Conservation (phyloP, 169 alveolate genomes). For the Fabrea salina region DNA sequence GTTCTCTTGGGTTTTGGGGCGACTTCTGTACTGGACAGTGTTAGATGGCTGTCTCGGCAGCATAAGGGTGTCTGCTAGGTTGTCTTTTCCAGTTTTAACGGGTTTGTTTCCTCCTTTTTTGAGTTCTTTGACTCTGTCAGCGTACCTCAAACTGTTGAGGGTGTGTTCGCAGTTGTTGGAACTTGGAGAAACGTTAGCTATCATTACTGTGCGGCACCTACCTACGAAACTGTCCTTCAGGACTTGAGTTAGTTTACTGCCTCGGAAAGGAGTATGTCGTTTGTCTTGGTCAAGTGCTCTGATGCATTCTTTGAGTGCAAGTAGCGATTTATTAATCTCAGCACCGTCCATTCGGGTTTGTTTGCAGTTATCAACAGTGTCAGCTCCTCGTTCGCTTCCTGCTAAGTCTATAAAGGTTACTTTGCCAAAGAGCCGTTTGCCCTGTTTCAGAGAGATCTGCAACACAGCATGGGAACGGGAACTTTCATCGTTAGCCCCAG, state of each 20-base stretch:
- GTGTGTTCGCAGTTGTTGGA: constrained; percentile 89
- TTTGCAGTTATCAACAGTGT: constrained; percentile 93
- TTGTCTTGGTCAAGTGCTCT: constrained; percentile 98
- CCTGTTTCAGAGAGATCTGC: constrained; percentile 87
- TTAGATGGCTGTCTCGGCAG: constrained; percentile 19
- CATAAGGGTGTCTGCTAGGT: constrained; percentile 21
- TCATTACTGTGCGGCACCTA: constrained; percentile 97
- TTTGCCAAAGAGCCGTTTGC: constrained; percentile 82
- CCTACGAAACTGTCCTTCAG: constrained; percentile 95
- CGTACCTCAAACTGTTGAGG: constrained; percentile 82
- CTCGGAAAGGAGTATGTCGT: constrained; percentile 98
- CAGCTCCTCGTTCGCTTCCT: constrained; percentile 99
- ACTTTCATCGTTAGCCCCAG: constrained; percentile 96
- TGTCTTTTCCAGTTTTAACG: too few relatives aligned
- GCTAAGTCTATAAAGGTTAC: constrained; percentile 97
- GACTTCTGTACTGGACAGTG: too few relatives aligned
- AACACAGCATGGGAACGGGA: constrained; percentile 98
- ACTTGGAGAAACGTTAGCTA: constrained; percentile 97
- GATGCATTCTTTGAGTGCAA: constrained; percentile 98
- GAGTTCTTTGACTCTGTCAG: constrained; percentile 87
- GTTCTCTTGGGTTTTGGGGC: too few relatives aligned
- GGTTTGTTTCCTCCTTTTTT: constrained; percentile 29
- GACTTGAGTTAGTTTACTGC: constrained; percentile 93
- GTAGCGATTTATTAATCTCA: constrained; percentile 96
- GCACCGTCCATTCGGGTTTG: constrained; percentile 98